These are phyloP conservation scores for Trametes sanguinea DNA, from an alignment of 768 basidiomycete genomes.

Conservation along the genomic window DNA sequence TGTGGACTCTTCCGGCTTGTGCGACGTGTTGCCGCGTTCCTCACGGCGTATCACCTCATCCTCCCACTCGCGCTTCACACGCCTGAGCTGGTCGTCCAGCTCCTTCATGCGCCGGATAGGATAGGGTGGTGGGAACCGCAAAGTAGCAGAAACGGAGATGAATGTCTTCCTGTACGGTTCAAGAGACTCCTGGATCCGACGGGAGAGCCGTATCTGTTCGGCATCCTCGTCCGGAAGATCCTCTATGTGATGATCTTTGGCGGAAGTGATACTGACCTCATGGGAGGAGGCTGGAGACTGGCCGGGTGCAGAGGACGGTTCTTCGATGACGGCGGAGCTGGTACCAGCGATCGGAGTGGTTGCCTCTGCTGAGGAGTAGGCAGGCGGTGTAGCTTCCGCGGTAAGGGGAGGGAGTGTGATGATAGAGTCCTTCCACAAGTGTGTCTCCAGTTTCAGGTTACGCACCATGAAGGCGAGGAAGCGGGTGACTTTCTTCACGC, in stretches of 20 bases:
- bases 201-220: constrained; percentile 66
- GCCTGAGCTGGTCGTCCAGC: constrained; percentile 74
- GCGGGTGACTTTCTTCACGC: constrained; percentile 89
- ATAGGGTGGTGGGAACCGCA: constrained; percentile 91
- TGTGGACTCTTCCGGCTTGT: constrained; percentile 46
- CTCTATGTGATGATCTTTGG: constrained; percentile 28
- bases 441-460: constrained; percentile 91
- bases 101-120: constrained; percentile 87
- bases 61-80: constrained; percentile 77
- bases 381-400: constrained; percentile 60
- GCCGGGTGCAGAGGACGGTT: constrained; percentile 3
- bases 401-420: constrained; percentile 72
- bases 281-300: constrained; percentile 39
- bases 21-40: constrained; percentile 53
- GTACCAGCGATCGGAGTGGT: constrained; percentile 15
- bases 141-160: constrained; percentile 90
- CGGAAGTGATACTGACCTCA: constrained; percentile 11
- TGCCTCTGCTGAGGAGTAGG: constrained; percentile 23
- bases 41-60: constrained; percentile 82
- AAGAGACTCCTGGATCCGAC: constrained; percentile 79
- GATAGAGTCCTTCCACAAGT: constrained; percentile 89
- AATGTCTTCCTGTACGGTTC: constrained; percentile 84
- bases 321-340: constrained; percentile 10
- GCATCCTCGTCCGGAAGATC: constrained; percentile 70
- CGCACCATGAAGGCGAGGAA: constrained; percentile 93